Conservation (phyloP, 257 asterid species). For the Paulownia fortunei region DNA sequence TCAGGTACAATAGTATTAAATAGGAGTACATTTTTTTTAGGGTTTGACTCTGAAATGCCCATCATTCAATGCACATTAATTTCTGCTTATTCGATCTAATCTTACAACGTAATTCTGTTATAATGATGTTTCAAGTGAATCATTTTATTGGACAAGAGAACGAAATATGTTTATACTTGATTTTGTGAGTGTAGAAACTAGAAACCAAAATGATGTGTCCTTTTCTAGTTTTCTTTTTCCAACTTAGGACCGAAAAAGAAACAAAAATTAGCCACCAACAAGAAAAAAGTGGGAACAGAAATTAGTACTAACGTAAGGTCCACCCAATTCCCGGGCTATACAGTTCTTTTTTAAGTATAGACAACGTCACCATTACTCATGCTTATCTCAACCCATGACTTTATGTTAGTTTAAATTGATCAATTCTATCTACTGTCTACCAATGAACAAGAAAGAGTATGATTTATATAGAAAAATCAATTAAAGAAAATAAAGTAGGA, state of each 20-base stretch:
- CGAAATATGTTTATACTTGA: background rate
- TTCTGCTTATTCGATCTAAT: background rate
- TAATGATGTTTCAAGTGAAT: background rate
- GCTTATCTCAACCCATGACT: constrained; percentile 28
- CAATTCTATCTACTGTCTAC: background rate
- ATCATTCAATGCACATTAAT: constrained; percentile 22
- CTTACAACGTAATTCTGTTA: background rate
- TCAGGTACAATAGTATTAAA: constrained; percentile 14
- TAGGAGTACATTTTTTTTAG: background rate
- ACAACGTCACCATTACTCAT: constrained; percentile 33
- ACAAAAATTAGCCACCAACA: constrained; percentile 21
- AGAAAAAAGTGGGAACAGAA: constrained; percentile 10
- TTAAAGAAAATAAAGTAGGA: background rate
- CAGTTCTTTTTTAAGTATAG: background rate
- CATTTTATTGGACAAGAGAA: background rate
- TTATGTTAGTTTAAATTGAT: background rate
- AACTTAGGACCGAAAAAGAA: constrained; percentile 15
- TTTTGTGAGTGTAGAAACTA: constrained; percentile 12
- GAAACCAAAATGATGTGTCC: background rate
- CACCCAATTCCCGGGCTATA: background rate
- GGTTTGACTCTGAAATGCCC: constrained; percentile 14
- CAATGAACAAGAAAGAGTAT: background rate
- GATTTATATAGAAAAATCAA: background rate
- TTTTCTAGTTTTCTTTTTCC: background rate
- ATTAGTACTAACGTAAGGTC: constrained; percentile 27